Evolutionary conservation across 257 asterid genomes (phyloP), one percentile per base, ranked within the genome.

Genomic region (Voacanga thouarsii): DNA sequence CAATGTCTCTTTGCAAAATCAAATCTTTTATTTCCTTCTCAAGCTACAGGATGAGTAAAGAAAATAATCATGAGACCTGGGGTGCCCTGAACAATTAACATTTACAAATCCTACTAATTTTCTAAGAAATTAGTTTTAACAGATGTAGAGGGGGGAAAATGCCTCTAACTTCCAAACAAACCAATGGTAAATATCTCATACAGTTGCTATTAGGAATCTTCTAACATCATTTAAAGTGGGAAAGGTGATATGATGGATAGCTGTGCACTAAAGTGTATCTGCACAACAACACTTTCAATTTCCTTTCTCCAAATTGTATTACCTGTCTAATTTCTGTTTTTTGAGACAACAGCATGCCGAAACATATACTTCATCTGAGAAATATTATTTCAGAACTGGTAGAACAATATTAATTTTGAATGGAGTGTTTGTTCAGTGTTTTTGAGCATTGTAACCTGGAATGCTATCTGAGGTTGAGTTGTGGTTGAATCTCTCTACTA

Each of bases 1-100:
- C 98, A 37, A 87, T 86, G 75, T 96, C 97, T 78, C 97, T 79
- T 87, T 93, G 97, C 87, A 88, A 78, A 69, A 84, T 90, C 81
- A 93, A 84, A 69, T 92, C 97, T 72, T 87, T 90, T 61, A 89
- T 53, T 86, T 90, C 93, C 83, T 85, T 90, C 86, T 89, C 94
- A 75, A 96, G 96, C 99, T 93, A 79, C 81, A 86, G 39, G 71
- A 30, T 73, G 23, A 47, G 73, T 43, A 18, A 76, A 37, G 24
- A 82, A 77, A 45, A 64, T 78, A 65, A 74, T 50, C 61, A 71
- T 51, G 1, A 51, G 30, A 47, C 67, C 64, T 16, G 67, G 43
- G 56, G 43, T 41, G 39, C 70, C 64, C 30, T n/a, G 12, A 28
- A n/a, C 12, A 56, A 69, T 26, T 63, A 67, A 21, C 57, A 12